These are phyloP conservation scores for Sporisorium sorghi DNA, from an alignment of 1,284 basidiomycete species.

Conservation along the genomic window DNA sequence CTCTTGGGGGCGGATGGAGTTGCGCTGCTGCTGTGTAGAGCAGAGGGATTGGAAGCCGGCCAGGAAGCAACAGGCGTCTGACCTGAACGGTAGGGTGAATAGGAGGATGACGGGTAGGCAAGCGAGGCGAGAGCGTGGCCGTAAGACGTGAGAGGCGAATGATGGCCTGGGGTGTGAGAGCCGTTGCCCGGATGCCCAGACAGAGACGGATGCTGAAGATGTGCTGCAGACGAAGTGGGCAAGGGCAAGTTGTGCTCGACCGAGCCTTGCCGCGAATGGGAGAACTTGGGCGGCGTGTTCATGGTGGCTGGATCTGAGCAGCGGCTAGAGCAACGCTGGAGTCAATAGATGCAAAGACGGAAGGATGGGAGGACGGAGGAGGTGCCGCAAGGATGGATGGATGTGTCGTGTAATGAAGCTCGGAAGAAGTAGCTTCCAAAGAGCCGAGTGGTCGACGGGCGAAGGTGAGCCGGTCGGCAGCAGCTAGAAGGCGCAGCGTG, in stretches of 20 bases:
- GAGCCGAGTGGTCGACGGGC: not conserved
- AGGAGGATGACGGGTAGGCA: constrained; percentile 44
- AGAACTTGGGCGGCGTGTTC: constrained; percentile 53
- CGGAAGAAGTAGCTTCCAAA: not conserved
- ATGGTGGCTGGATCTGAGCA: constrained; percentile 13
- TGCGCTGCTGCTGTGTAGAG: constrained; percentile 24
- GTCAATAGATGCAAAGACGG: not conserved
- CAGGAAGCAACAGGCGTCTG: constrained; percentile 28
- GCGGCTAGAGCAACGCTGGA: not conserved
- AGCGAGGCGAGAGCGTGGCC: constrained; percentile 51
- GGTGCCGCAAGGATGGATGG: not conserved
- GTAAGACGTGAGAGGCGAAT: constrained; percentile 43
- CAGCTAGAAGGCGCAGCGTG: not conserved
- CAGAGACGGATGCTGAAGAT: constrained; percentile 45
- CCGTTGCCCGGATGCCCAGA: constrained; percentile 25
- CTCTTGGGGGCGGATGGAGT: constrained; percentile 28
- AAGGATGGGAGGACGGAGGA: not conserved
- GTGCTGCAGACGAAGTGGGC: constrained; percentile 30
- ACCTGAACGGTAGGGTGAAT: constrained; percentile 31
- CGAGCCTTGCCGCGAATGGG: constrained; percentile 54
- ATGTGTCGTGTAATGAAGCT: not conserved
- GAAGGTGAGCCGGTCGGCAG: not conserved
- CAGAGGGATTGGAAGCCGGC: constrained; percentile 36
- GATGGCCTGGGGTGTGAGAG: constrained; percentile 37
- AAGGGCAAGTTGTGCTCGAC: constrained; percentile 30